Evolutionary conservation across 2,329 filamentous ascomycete genomes (phyloP).

Genomic region (Mycosphaerella arachidis): DNA sequence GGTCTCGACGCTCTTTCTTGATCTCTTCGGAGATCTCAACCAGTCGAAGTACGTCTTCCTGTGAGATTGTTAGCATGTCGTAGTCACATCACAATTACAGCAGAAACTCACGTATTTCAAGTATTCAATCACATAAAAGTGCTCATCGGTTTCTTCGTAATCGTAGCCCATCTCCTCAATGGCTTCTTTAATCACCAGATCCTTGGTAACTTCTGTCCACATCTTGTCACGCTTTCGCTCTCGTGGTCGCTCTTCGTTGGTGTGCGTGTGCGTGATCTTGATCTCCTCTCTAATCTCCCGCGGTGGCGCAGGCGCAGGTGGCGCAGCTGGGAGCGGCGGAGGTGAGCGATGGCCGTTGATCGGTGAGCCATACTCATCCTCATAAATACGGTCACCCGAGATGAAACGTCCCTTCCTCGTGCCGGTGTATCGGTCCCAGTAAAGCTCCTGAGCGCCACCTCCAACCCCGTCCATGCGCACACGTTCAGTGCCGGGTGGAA

Average conservation of each 20-base stretch:
- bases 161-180: slow-evolving; percentile 80
- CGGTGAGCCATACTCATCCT: slow-evolving; percentile 39
- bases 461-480: slow-evolving; percentile 78
- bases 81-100: neutral
- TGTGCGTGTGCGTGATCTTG: slow-evolving; percentile 26
- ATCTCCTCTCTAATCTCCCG: slow-evolving; percentile 50
- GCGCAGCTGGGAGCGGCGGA: slow-evolving; percentile 15
- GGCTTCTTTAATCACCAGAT: slow-evolving; percentile 79
- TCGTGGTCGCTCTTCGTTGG: slow-evolving; percentile 11
- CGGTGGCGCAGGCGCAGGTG: slow-evolving; percentile 18
- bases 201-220: slow-evolving; percentile 97
- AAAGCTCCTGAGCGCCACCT: slow-evolving; percentile 69
- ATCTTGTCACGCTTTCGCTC: slow-evolving; percentile 47
- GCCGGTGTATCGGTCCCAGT: slow-evolving; percentile 75
- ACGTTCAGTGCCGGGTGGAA: slow-evolving; percentile 75
- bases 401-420: slow-evolving; percentile 70
- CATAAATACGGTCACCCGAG: slow-evolving; percentile 56
- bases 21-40: slow-evolving; percentile 81
- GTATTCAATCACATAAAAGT: slow-evolving; percentile 91
- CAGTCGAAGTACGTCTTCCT: slow-evolving; percentile 84
- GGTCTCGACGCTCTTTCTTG: slow-evolving; percentile 58
- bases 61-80: slow-evolving; percentile 9
- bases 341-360: slow-evolving; percentile 20
- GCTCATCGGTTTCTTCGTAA: slow-evolving; percentile 83
- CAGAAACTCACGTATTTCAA: slow-evolving; percentile 69